Evolutionary conservation across 495 filamentous ascomycete genomes (phyloP), one percentile per base, ranked within the genome.

Genomic region (Glarea lozoyensis): DNA sequence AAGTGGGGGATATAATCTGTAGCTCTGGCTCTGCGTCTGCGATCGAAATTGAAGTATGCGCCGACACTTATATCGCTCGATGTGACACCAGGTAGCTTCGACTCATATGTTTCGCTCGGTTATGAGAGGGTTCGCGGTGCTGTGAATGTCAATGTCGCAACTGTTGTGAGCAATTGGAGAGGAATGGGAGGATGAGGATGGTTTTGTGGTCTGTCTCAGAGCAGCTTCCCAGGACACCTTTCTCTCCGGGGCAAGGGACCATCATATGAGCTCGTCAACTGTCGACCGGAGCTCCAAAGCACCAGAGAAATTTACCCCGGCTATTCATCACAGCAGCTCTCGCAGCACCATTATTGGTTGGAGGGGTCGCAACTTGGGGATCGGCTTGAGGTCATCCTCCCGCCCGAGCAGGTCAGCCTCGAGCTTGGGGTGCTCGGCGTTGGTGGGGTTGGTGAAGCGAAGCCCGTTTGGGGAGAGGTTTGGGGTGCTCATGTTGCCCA

Each of bases 201-300:
- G 27, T 15, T 2, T 24, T 31, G 41, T 16, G 5, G 12, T 7
- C 4, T 7, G 12, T 34, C 6, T n/a, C 40, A 25, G 20, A 32
- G 25, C 29, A 47, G 29, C 51, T 62, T 57, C 37, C 20, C n/a
- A 25, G 16, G 12, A 17, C 4, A 19, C 15, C 19, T 37, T 11
- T 19, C 12, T n/a, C 18, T 22, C 39, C 43, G 43, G 43, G 43
- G 43, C 35, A 45, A 45, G 13, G 43, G 43, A 45, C 43, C 11
- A 21, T 45, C 12, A 34, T 34, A 34, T 34, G 31, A 34, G n/a
- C 17, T 13, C 31, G n/a, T 13, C 31, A 7, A 37, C 17, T 24
- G 15, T 45, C 17, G 31, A 45, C 31, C 34, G 35, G 43, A 45
- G 32, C 42, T 45, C 22, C 31, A 15, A 32, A 19, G 20, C 42